A percentile compares a stretch with the other conserved stretches of the same genome.
Evolutionary conservation across 2,329 filamentous ascomycete species (phyloP).

Genomic region (Microdochium bolleyi): DNA sequence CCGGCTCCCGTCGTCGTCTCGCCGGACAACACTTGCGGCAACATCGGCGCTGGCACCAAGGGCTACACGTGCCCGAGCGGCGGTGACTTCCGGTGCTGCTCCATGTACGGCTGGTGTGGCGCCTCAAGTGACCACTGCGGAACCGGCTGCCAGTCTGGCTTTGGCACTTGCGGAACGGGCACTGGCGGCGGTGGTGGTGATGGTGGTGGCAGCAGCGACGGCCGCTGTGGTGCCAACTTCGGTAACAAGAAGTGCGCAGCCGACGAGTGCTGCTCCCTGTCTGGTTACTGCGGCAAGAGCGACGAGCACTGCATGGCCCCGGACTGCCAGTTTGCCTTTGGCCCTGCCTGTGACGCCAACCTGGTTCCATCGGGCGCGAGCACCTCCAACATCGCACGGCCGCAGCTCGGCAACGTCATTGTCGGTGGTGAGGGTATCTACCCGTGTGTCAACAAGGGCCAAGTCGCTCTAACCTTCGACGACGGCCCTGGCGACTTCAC

Average conservation of each 20-base stretch:
- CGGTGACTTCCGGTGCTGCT: constrained; percentile 10
- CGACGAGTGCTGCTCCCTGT: constrained; percentile 32
- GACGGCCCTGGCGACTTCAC: constrained; percentile 59
- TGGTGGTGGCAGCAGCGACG: constrained; percentile 22
- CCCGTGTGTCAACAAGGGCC: constrained; percentile 45
- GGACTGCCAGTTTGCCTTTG: constrained; percentile 53
- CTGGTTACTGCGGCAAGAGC: constrained; percentile 43
- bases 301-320: constrained; percentile 51
- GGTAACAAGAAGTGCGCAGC: constrained; percentile 21
- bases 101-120: constrained; percentile 15
- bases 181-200: constrained; percentile 2
- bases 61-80: constrained; percentile 13
- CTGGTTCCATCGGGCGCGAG: constrained; percentile 42
- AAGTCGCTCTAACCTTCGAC: constrained; percentile 59
- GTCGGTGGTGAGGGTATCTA: constrained; percentile 53
- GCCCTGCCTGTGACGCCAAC: constrained; percentile 55
- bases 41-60: constrained; percentile 11
- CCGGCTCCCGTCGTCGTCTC: constrained; percentile 7
- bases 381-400: constrained; percentile 42
- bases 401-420: constrained; percentile 41
- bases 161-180: constrained; percentile 7
- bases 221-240: constrained; percentile 35
- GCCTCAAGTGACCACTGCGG: constrained; percentile 14
- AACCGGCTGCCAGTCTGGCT: constrained; percentile 13
- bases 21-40: constrained; percentile 13